These are phyloP conservation scores for Poronia punctata DNA, from an alignment of 495 filamentous ascomycete genomes.

Conservation along the genomic window DNA sequence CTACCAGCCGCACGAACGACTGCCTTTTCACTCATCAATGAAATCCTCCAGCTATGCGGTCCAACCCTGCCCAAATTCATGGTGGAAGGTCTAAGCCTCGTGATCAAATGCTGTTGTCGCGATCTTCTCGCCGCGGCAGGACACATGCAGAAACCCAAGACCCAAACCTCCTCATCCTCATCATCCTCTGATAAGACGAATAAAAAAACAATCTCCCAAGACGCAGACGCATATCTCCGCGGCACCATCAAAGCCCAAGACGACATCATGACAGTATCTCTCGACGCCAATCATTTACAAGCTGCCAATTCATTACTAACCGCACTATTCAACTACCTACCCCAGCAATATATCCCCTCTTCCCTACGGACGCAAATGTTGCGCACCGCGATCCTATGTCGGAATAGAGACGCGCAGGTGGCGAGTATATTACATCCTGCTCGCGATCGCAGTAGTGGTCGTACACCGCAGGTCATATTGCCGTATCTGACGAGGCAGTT, in stretches of 20 bases:
- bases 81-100: slow-evolving; percentile 47
- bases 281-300: slow-evolving; percentile 18
- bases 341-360: slow-evolving; percentile 52
- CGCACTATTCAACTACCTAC: slow-evolving; percentile 50
- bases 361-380: slow-evolving; percentile 66
- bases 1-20: slow-evolving; percentile 50
- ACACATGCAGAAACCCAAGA: slow-evolving; percentile 26
- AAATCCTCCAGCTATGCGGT: slow-evolving; percentile 55
- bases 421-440: slow-evolving; percentile 75
- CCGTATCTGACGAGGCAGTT: slow-evolving; percentile 63
- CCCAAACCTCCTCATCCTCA: slow-evolving; percentile 13
- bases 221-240: slow-evolving; percentile 35
- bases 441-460: slow-evolving; percentile 46
- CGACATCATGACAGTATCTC: slow-evolving; percentile 30
- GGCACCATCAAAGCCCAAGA: slow-evolving; percentile 16
- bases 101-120: slow-evolving; percentile 56
- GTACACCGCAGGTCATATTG: slow-evolving; percentile 60
- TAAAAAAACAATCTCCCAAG: slow-evolving; percentile 27
- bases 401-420: slow-evolving; percentile 60
- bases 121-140: slow-evolving; percentile 51
- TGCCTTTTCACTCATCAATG: slow-evolving; percentile 50
- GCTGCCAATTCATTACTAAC: slow-evolving; percentile 58
- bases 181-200: too few species aligned
- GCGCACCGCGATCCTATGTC: slow-evolving; percentile 63
- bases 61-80: slow-evolving; percentile 55